Base-by-base conservation (phyloP, 1,139 yeast species). In the Geotrichum siamense region DNA sequence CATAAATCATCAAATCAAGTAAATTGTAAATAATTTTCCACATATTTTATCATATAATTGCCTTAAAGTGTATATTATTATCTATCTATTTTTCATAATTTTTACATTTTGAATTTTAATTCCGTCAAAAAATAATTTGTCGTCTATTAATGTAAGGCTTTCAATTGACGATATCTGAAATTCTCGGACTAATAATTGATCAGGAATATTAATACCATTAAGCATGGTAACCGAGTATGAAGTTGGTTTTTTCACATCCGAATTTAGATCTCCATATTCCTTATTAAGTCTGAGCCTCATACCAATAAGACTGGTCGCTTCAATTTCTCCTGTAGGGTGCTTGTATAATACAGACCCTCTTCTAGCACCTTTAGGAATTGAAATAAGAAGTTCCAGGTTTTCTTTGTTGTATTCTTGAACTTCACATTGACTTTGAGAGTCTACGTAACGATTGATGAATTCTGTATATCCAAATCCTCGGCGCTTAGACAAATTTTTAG, bases 401-500 rank as follows among this genome's bases (percentile, higher is more conserved):
- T 33, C 35, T 8, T 36, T 49, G 31, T 12, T 36, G 20, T 12
- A 38, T 5, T 20, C 25, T 20, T 27, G 43, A 13, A 37, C 48
- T 5, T 21, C 21, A 25, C 44, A 43, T 2, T 23, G 41, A 39
- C 19, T 48, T 6, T 15, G 48, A 31, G 43, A 45, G 25, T 31
- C 32, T 2, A 39, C 37, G 27, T 40, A 41, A 5, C 48, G 35
- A 19, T 33, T 33, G 23, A 32, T 29, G 26, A 47, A 41, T 10
- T 20, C 13, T 1, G 37, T 5, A n/a, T 45, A 28, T 12, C 41
- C 42, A 4, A 28, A 37, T 12, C 29, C 36, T 5, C 41, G 27
- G 16, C 6, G n/a, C 23, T 39, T 19, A 8, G 37, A 16, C 9
- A 55, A 36, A 55, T 59, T 54, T 9, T 36, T 35, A 1, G 61